Evolutionary conservation across 768 basidiomycete genomes (phyloP), one percentile per base, ranked within the genome.

Genomic region (Trametes coccinea): DNA sequence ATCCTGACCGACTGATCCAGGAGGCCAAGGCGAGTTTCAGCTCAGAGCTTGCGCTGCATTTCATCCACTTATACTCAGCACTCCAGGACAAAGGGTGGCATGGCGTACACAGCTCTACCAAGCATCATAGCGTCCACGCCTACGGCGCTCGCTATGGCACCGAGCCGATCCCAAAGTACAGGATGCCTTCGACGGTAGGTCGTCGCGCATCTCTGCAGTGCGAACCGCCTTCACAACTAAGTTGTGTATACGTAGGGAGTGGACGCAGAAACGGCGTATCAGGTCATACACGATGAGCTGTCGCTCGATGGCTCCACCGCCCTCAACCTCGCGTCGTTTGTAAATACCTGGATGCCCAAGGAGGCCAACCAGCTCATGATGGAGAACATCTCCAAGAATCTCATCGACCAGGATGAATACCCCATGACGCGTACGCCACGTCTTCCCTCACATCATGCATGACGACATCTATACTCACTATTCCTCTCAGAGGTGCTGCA

Each of bases 331-430:
- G 86, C 87, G 0, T 85, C 84, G 16, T 87, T 89, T 63, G 87
- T 89, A 5, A 78, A 85, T 54, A 88, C 87, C 2, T 86, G 82
- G 81, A 85, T 85, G 83, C 80, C 82, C 33, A 74, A 76, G 9
- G 65, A 77, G 43, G 83, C 78, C 27, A 73, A 82, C 62, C 80
- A 80, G 64, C 78, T 88, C 56, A 83, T 87, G 80, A 62, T 78
- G 56, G 87, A 88, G 73, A 87, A 87, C 69, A 77, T 87, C 59
- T 77, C 78, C 68, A 88, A 88, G 73, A 89, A 89, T 69, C 72
- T 88, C 34, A 86, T 87, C 40, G 87, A 88, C 68, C 81, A 83
- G 65, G 87, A 88, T 61, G 88, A 89, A 68, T 89, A 88, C 69
- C 87, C 87, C 14, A 79, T 80, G 59, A 83, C 82, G 0, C 82